Evolutionary conservation across 306 rosid genomes (phyloP).

Genomic region (Echinosophora koreensis): DNA sequence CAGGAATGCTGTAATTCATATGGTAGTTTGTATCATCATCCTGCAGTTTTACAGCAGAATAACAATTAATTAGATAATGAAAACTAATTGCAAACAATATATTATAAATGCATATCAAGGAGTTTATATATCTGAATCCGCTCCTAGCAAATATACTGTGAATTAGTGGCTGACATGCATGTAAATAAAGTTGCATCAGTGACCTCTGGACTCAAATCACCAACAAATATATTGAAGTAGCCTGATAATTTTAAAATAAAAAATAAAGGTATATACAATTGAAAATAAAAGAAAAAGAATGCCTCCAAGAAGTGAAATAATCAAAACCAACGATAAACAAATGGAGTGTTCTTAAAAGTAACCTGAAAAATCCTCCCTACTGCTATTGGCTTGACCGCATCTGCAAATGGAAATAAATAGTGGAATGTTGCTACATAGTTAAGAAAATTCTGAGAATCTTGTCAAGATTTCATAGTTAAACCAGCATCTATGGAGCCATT

Average conservation of each 20-base stretch:
- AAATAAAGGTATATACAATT: conserved; percentile 54
- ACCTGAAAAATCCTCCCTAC: conserved; percentile 73
- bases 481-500: background rate
- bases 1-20: conserved; percentile 55
- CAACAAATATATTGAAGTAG: conserved; percentile 72
- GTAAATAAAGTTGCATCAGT: conserved; percentile 80
- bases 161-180: conserved; percentile 62
- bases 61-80: background rate
- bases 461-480: conserved; percentile 27
- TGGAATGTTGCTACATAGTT: conserved; percentile 24
- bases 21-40: conserved; percentile 92
- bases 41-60: conserved; percentile 52
- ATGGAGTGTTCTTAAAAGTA: conserved; percentile 42
- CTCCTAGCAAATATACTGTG: background rate
- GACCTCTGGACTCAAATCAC: conserved; percentile 82
- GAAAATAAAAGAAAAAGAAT: conserved; percentile 41
- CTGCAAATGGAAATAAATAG: conserved; percentile 50
- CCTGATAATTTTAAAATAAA: conserved; percentile 64
- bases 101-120: background rate
- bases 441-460: background rate
- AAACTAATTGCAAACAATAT: background rate
- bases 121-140: background rate
- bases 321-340: conserved; percentile 33
- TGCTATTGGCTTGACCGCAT: conserved; percentile 65
- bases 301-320: conserved; percentile 52